phyloP scores from a whole-genome alignment of 1,139 yeast genomes.

The Casaregolazyma suthepensis region DNA sequence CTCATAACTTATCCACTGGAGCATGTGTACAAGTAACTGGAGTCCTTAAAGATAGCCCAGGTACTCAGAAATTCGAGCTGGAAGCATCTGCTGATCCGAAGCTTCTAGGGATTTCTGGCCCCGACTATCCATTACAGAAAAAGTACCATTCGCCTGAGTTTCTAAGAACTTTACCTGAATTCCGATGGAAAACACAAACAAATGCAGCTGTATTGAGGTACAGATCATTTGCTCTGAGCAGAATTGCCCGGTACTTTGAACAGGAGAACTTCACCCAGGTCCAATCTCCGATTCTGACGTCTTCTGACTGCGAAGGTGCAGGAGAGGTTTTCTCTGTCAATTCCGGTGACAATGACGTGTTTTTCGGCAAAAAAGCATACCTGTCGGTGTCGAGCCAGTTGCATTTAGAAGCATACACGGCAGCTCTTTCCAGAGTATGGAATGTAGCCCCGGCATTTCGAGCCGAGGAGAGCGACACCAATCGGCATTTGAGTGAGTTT shows the following conservation, averaged over 20 bases:
- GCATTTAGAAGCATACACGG: conserved; percentile 76
- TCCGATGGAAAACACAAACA: conserved; percentile 68
- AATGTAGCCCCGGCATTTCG: conserved; percentile 86
- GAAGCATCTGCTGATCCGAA: conserved; percentile 28
- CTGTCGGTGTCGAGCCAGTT: conserved; percentile 89
- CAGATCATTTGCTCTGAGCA: conserved; percentile 59
- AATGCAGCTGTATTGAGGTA: conserved; percentile 63
- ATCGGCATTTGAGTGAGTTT: conserved; percentile 86
- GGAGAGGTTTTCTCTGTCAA: conserved; percentile 72
- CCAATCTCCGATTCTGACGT: conserved; percentile 77
- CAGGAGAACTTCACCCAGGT: conserved; percentile 58
- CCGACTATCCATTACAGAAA: conserved; percentile 76
- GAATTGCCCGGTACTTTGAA: conserved; percentile 51
- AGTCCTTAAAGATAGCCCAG: conserved; percentile 26
- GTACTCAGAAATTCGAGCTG: conserved; percentile 43
- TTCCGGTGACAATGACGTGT: conserved; percentile 28
- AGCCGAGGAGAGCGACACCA: conserved; percentile 89
- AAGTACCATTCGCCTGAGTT: conserved; percentile 61
- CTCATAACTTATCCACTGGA: conserved; percentile 38
- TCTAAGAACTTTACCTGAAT: conserved; percentile 64
- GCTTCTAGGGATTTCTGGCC: conserved; percentile 44
- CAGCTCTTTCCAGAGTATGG: conserved; percentile 80
- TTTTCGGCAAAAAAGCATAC: conserved; percentile 61
- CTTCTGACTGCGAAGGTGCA: conserved; percentile 96
- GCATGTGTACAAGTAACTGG: conserved; percentile 43